These are phyloP conservation scores for Cystofilobasidium ferigula DNA, from an alignment of 768 basidiomycete genomes.

Conservation along the genomic window DNA sequence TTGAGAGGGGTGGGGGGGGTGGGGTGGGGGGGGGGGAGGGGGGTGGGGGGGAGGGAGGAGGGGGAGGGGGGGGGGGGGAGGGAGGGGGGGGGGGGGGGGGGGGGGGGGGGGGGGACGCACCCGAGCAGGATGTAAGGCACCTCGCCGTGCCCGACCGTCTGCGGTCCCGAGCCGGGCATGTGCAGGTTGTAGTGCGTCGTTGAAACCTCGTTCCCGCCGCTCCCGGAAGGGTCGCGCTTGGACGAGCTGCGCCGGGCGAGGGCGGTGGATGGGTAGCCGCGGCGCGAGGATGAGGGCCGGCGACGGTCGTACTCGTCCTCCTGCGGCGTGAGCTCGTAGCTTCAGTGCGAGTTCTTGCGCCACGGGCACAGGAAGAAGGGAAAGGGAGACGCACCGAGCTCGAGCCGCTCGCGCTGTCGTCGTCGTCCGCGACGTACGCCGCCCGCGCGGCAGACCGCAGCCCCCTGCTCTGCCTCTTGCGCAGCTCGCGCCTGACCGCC, in stretches of 20 bases:
- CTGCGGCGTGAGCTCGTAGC: not conserved
- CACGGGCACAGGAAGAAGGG: not conserved
- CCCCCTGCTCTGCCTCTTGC: not conserved
- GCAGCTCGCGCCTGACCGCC: slow-evolving; percentile 16
- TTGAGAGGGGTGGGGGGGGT: not conserved
- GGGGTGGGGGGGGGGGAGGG: not conserved
- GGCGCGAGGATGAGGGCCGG: not conserved
- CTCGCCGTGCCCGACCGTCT: slow-evolving; percentile 33
- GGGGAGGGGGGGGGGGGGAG: not conserved
- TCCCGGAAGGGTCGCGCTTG: too few relatives aligned
- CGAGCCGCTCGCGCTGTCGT: not conserved
- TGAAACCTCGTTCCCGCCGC: not conserved
- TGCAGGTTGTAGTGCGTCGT: slow-evolving; percentile 34
- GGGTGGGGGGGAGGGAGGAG: not conserved
- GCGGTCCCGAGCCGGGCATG: slow-evolving; percentile 27
- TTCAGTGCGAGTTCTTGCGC: not conserved
- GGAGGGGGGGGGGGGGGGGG: slow-evolving; percentile 17
- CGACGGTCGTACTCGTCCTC: not conserved
- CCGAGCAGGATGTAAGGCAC: slow-evolving; percentile 72
- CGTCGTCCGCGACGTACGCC: not conserved
- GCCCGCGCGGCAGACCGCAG: too few relatives aligned
- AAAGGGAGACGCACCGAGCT: slow-evolving; percentile 5
- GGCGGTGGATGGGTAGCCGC: not conserved
- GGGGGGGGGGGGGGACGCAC: slow-evolving; percentile 43
- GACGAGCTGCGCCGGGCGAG: not conserved